phyloP scores from a whole-genome alignment of 139 green algal species.

The Haematococcus lacustris region DNA sequence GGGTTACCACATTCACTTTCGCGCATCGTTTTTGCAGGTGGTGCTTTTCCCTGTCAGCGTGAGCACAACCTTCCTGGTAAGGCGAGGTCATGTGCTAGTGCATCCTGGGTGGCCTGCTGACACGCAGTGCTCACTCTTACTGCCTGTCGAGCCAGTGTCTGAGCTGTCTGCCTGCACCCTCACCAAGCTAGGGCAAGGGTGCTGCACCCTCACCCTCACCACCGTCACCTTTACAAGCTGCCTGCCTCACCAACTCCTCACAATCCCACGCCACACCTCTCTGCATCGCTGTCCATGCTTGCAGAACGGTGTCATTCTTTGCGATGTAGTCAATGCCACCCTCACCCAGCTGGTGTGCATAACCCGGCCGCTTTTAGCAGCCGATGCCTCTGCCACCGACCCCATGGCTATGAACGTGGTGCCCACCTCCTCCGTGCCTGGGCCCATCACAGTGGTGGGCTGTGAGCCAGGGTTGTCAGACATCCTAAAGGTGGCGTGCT shows the following conservation, averaged over 20 bases:
- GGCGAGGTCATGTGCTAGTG: no score
- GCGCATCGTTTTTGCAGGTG: no score
- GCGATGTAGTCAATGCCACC: constrained; percentile 6
- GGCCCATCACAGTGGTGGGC: constrained; percentile 1
- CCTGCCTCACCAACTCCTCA: no score
- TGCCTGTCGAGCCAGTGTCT: no score
- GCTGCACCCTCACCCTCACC: no score
- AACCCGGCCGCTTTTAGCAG: constrained; percentile 1
- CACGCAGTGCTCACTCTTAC: no score
- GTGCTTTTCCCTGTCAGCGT: constrained; percentile 4
- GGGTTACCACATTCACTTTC: no score
- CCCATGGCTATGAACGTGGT: background rate
- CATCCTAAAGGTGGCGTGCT: constrained; percentile 8
- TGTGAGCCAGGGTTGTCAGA: constrained; percentile 3
- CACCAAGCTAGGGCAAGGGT: no score
- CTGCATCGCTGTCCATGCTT: no score
- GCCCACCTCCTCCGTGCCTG: background rate
- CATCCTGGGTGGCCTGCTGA: no score
- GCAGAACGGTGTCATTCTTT: constrained; percentile 14
- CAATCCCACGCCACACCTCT: background rate
- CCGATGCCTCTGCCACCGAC: constrained; percentile 4
- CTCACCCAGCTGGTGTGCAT: constrained; percentile 4
- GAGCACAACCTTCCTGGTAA: constrained; percentile 11
- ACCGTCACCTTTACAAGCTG: background rate
- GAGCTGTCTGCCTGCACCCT: background rate